Evolutionary conservation across 2,329 filamentous ascomycete species (phyloP).

Genomic region (Cordyceps cicadae): DNA sequence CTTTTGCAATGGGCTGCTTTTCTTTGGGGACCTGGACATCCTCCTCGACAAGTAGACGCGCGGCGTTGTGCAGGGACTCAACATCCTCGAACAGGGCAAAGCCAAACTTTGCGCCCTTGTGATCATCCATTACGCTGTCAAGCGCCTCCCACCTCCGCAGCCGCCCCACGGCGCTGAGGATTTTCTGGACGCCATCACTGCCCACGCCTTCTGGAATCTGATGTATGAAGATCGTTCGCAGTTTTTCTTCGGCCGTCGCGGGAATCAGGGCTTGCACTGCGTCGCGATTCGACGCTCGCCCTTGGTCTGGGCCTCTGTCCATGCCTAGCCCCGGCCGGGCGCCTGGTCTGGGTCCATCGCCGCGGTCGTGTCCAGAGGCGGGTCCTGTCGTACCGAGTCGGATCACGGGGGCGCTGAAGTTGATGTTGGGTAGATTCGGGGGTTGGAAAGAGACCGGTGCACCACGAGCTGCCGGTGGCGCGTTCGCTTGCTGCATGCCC

Average conservation of each 20-base stretch:
- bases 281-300: constrained; percentile 59
- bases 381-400: constrained; percentile 71
- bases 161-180: constrained; percentile 68
- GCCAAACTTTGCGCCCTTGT: constrained; percentile 79
- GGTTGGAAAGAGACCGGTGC: constrained; percentile 78
- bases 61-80: constrained; percentile 75
- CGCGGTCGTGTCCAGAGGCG: constrained; percentile 31
- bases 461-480: constrained; percentile 68
- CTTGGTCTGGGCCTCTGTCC: constrained; percentile 59
- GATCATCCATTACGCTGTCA: constrained; percentile 50
- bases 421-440: constrained; percentile 93
- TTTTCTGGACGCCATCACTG: constrained; percentile 65
- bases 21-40: constrained; percentile 75
- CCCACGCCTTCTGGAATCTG: constrained; percentile 73
- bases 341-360: constrained; percentile 28
- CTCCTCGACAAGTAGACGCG: constrained; percentile 75
- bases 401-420: constrained; percentile 95
- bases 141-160: constrained; percentile 80
- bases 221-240: constrained; percentile 83
- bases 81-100: constrained; percentile 94
- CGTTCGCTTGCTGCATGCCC: constrained; percentile 67
- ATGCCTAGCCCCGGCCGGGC: constrained; percentile 46
- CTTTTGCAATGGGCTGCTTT: constrained; percentile 52
- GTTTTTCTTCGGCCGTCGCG: constrained; percentile 81
- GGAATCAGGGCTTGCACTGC: constrained; percentile 63